These are phyloP conservation scores for Aspergillus jensenii DNA, from an alignment of 2,329 filamentous ascomycete genomes.

Conservation along the genomic window DNA sequence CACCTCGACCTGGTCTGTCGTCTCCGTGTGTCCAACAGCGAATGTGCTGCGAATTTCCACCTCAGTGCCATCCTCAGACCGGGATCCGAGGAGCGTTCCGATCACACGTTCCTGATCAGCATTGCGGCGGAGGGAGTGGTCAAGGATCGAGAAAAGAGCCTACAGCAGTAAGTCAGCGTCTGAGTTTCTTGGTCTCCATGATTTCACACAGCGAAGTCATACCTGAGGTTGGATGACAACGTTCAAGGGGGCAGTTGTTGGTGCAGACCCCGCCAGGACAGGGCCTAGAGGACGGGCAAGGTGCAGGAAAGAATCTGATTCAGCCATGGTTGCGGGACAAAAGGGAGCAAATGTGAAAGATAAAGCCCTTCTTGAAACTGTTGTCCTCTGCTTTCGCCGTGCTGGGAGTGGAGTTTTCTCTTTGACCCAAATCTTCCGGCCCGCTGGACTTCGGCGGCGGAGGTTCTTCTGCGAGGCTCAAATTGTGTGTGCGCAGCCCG, in stretches of 20 bases:
- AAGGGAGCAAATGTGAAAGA: constrained; percentile 11
- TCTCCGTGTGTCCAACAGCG: constrained; percentile 97
- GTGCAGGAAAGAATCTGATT: constrained; percentile 86
- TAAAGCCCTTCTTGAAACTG: constrained; percentile 3
- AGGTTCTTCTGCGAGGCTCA: constrained; percentile 31
- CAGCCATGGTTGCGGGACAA: constrained; percentile 68
- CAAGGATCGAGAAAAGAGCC: constrained; percentile 68
- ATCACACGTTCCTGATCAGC: constrained; percentile 94
- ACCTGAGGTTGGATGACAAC: constrained; percentile 96
- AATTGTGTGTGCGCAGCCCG: constrained; percentile 43
- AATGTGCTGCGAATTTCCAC: constrained; percentile 96
- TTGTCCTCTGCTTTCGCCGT: constrained; percentile 23
- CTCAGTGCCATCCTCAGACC: constrained; percentile 95
- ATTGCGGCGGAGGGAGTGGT: constrained; percentile 91
- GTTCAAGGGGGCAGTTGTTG: constrained; percentile 85
- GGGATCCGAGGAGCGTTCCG: constrained; percentile 87
- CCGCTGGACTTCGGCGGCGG: constrained; percentile 22
- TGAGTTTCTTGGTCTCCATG: neutral
- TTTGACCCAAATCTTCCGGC: constrained; percentile 32
- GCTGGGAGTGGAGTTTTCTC: constrained; percentile 30
- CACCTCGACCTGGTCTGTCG: constrained; percentile 97
- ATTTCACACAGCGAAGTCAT: constrained; percentile 32
- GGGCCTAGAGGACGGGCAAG: constrained; percentile 89
- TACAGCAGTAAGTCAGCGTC: constrained; percentile 28
- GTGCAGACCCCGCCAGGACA: constrained; percentile 72